Evolutionary conservation across 1,139 yeast genomes (phyloP).

Genomic region (Diutina catenulata): DNA sequence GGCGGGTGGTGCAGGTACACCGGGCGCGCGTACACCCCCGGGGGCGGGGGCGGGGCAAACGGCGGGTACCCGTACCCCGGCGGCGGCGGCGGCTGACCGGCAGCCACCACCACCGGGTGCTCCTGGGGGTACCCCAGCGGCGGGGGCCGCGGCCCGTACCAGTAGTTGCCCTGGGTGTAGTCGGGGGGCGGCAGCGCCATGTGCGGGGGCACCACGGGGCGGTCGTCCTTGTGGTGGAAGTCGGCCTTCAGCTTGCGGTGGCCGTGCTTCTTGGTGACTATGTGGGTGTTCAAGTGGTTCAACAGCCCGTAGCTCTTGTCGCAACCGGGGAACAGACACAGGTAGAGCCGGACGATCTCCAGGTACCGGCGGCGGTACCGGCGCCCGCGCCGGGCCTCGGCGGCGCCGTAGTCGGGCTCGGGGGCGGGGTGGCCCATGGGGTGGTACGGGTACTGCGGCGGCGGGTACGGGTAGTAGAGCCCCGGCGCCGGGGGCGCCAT

Average conservation of each 20-base stretch:
- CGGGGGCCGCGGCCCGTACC: constrained; percentile 1
- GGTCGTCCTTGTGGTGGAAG: constrained; percentile 22
- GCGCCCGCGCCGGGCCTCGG: constrained; percentile 9
- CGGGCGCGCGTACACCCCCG: not conserved
- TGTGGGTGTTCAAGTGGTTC: constrained; percentile 70
- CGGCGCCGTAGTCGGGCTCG: not conserved
- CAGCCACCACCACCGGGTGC: constrained; percentile 3
- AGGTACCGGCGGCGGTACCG: constrained; percentile 58
- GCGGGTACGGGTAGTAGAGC: not conserved
- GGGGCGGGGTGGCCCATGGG: not conserved
- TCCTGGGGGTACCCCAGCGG: not conserved
- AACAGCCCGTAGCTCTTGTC: constrained; percentile 65
- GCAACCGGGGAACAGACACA: constrained; percentile 50
- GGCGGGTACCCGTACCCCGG: not conserved
- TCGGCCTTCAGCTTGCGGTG: constrained; percentile 58
- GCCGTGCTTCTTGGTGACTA: constrained; percentile 63
- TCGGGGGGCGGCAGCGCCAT: not conserved
- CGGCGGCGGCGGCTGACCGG: constrained; percentile 2
- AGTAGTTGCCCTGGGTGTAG: not conserved
- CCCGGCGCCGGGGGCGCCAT: not conserved
- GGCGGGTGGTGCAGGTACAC: too few relatives aligned
- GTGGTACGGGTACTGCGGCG: not conserved
- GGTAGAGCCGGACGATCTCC: constrained; percentile 58
- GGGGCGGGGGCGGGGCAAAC: not conserved
- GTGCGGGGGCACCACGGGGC: not conserved